These are phyloP conservation scores for Pestalotiopsis sp. DNA, from an alignment of 2,329 filamentous ascomycete genomes.

Conservation along the genomic window DNA sequence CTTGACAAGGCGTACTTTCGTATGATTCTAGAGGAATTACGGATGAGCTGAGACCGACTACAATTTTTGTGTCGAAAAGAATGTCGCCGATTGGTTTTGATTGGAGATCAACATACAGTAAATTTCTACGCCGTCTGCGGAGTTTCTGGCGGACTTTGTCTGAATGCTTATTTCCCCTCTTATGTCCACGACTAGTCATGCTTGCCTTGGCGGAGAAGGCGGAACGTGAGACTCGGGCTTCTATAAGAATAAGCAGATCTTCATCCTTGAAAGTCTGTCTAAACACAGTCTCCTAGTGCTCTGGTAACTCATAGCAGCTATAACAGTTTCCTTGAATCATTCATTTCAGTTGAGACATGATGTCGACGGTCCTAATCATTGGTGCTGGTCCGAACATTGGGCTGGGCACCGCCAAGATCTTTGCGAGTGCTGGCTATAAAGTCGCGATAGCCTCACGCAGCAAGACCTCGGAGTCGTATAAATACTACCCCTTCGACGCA, in stretches of 20 bases:
- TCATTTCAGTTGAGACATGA: not conserved
- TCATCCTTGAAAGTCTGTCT: not conserved
- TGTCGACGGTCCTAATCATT: constrained; percentile 11
- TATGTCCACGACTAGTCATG: not conserved
- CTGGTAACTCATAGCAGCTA: not conserved
- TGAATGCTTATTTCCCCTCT: not conserved
- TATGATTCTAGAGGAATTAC: not conserved
- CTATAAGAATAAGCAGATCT: not conserved
- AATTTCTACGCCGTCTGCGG: not conserved
- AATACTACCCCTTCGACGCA: constrained; percentile 11
- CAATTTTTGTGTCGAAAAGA: not conserved
- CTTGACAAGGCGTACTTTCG: not conserved
- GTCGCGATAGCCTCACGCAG: constrained; percentile 15
- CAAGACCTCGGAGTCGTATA: constrained; percentile 1
- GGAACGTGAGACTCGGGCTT: not conserved
- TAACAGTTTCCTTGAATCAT: not conserved
- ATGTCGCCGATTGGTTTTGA: not conserved
- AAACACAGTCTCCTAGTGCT: not conserved
- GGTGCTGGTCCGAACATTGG: constrained; percentile 14
- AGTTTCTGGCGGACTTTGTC: not conserved
- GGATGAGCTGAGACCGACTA: not conserved
- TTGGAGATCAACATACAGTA: not conserved
- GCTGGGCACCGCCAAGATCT: constrained; percentile 1
- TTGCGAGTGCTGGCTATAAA: constrained; percentile 10
- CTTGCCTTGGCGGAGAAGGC: not conserved